Percentiles rank a stretch among this genome's conserved stretches.
Evolutionary conservation across 1,284 basidiomycete genomes (phyloP).

Genomic region (Rhodotorula sp.): DNA sequence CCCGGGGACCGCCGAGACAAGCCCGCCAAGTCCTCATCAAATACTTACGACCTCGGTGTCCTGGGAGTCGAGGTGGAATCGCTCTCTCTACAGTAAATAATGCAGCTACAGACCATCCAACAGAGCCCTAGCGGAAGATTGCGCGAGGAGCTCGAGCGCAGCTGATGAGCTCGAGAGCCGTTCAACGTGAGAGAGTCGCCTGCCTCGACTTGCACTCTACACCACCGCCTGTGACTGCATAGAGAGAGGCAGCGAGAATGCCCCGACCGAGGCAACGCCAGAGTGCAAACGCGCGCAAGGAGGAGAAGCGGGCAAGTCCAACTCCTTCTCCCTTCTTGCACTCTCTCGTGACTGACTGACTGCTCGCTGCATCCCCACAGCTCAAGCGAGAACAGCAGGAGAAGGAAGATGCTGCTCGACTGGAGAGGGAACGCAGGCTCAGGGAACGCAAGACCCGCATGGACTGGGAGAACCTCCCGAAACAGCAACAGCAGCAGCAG

Average conservation of each 20-base stretch:
- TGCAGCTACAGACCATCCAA: too few species aligned
- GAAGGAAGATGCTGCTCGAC: slow-evolving; percentile 22
- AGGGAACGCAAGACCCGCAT: slow-evolving; percentile 35
- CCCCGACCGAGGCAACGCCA: slow-evolving; percentile 39
- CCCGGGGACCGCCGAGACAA: too few species aligned
- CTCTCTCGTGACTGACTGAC: neutral
- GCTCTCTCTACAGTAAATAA: too few species aligned
- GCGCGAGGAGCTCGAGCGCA: too few species aligned
- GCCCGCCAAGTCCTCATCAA: too few species aligned
- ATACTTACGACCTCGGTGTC: too few species aligned
- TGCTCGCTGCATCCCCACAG: slow-evolving; percentile 5
- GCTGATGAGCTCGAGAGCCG: too few species aligned
- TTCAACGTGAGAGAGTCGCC: neutral
- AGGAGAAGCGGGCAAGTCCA: slow-evolving; percentile 34
- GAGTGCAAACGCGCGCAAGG: slow-evolving; percentile 33
- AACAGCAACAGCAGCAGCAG: neutral
- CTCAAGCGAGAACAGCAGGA: slow-evolving; percentile 36
- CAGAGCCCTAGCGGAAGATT: too few species aligned
- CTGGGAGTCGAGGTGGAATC: too few species aligned
- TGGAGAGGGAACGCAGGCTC: slow-evolving; percentile 28
- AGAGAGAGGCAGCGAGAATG: too few species aligned
- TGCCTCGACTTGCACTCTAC: too few species aligned
- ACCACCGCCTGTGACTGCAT: too few species aligned
- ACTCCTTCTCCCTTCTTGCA: neutral
- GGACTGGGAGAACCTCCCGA: slow-evolving; percentile 25